Evolutionary conservation across 495 filamentous ascomycete genomes (phyloP).

Genomic region (Xylaria palmicola): DNA sequence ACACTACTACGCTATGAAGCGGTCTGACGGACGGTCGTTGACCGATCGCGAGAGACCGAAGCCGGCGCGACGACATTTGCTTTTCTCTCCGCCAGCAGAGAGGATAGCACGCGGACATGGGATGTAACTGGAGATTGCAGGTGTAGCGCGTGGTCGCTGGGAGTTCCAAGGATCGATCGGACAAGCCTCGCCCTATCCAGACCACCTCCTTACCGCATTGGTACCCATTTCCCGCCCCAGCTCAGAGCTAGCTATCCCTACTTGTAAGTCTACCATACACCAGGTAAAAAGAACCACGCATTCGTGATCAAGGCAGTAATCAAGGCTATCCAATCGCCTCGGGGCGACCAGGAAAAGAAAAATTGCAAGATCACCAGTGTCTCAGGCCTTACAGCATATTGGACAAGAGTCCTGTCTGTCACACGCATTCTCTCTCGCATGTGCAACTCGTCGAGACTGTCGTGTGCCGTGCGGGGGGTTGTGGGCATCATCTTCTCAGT

Average conservation of each 20-base stretch:
- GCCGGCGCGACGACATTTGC: background rate
- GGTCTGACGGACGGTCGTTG: background rate
- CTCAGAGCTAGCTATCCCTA: background rate
- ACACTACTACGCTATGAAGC: background rate
- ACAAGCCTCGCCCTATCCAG: slow-evolving; percentile 15
- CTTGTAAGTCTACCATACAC: background rate
- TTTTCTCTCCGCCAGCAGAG: background rate
- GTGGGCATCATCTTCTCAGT: slow-evolving; percentile 4
- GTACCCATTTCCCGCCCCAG: slow-evolving; percentile 4
- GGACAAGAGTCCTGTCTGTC: slow-evolving; percentile 8
- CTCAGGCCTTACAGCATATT: slow-evolving; percentile 9
- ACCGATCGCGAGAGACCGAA: background rate
- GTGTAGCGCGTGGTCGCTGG: slow-evolving; percentile 15
- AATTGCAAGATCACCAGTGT: slow-evolving; percentile 9
- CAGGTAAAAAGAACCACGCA: slow-evolving; percentile 21
- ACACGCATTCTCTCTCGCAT: background rate
- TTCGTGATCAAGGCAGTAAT: slow-evolving; percentile 6
- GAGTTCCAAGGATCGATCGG: slow-evolving; percentile 24
- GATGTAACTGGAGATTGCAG: slow-evolving; percentile 6
- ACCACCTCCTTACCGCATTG: slow-evolving; percentile 1
- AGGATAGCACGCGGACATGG: slow-evolving; percentile 1
- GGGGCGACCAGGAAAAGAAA: slow-evolving; percentile 8
- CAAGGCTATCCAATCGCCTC: slow-evolving; percentile 13
- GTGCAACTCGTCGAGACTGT: slow-evolving; percentile 10
- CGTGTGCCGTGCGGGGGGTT: slow-evolving; percentile 11